phyloP scores from a whole-genome alignment of 129 eudicot genomes.

The Heracleum sosnowskyi region DNA sequence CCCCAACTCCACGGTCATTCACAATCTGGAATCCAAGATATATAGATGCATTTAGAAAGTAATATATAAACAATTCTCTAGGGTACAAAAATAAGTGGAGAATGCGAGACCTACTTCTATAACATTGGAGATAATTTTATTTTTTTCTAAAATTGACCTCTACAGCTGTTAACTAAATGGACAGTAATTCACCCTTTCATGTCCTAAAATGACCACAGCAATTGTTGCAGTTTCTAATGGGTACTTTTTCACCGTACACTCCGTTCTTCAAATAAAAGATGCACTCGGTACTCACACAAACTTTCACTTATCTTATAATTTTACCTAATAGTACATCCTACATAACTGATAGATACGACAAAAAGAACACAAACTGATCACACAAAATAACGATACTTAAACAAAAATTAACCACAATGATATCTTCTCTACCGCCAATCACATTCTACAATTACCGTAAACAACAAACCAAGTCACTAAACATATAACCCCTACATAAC shows the following conservation, averaged over 20 bases:
- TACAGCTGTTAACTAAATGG: background rate
- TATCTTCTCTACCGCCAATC: background rate
- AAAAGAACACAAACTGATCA: background rate
- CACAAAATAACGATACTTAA: background rate
- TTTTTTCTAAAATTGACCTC: too few species aligned
- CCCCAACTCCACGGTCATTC: slow-evolving; percentile 68
- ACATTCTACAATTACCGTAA: background rate
- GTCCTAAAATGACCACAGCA: too few species aligned
- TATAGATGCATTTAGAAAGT: slow-evolving; percentile 1
- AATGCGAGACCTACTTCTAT: too few species aligned
- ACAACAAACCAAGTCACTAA: background rate
- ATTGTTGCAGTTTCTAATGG: too few species aligned
- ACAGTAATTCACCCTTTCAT: too few species aligned
- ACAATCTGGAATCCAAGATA: slow-evolving; percentile 48
- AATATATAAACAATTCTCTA: background rate
- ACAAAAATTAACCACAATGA: background rate
- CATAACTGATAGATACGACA: background rate
- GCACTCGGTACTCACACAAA: too few species aligned
- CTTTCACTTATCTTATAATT: too few species aligned
- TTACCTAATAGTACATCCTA: too few species aligned
- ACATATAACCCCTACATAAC: background rate
- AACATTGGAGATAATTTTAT: too few species aligned
- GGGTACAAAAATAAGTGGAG: too few species aligned
- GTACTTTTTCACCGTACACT: too few species aligned
- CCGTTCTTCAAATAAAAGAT: too few species aligned